Base-by-base conservation (phyloP, 768 basidiomycete species). In the Amanita subjunquillea region DNA sequence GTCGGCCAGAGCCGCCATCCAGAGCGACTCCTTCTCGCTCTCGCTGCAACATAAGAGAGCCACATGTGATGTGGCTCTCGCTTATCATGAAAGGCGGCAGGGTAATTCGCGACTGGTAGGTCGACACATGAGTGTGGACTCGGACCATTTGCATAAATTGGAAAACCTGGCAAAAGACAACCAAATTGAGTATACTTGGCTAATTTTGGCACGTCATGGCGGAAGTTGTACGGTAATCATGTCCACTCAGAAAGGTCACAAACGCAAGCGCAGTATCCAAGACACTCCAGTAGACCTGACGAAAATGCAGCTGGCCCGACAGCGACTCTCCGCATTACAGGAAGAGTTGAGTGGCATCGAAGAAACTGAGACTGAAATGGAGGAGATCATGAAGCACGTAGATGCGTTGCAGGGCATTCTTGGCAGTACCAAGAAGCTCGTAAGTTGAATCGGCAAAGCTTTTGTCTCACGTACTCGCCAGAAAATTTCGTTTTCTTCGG, bases 401-500 rank as follows among this genome's bases (percentile, higher is more conserved):
- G 32, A 48, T 30, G 46, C 46, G 17, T 5, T 48, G 15, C 46
- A 48, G 34, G 46, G 46, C 10, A 37, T 48, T 48, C 46, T 48
- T 48, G n/a, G 29, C 30, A 47, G 30, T 47, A 47, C 29, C n/a
- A 47, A 47, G 30, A 47, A 47, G 30, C n/a, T 47, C 46, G 46
- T 47, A 12, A 47, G 46, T 47, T 47, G 46, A 47, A 47, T 47
- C 29, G 34, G 30, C 17, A 36, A 47, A 47, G 29, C 30, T 47
- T 6, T 47, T 47, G n/a, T 36, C 30, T 36, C 46, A 34, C 6
- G 15, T 25, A 48, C 34, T 12, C 22, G 34, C 20, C 20, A 48
- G 47, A 48, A 48, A 48, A 23, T 48, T 37, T 47, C 45, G 45
- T 47, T 47, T 47, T 47, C 45, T 34, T 47, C 46, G 46, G 46